These are phyloP conservation scores for Flaveria linearis DNA, from an alignment of 129 eudicot species.

Conservation along the genomic window DNA sequence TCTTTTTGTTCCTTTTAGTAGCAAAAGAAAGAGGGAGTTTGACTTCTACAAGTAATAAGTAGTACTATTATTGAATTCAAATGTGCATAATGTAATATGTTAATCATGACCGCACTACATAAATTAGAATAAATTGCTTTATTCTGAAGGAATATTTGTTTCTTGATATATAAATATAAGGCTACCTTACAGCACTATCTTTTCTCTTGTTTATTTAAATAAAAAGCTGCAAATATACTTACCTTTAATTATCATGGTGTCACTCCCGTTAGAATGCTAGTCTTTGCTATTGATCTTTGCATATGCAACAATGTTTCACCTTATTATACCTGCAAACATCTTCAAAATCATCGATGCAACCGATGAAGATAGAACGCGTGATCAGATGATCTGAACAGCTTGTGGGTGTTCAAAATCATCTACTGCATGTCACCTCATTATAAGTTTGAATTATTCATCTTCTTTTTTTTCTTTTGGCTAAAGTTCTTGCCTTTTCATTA, in stretches of 20 bases:
- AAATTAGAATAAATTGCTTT: constrained; percentile 35
- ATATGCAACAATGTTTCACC: constrained; percentile 41
- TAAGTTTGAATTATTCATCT: constrained; percentile 7
- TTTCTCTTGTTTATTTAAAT: constrained; percentile 31
- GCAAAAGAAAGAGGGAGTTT: constrained; percentile 36
- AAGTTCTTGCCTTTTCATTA: constrained; percentile 21
- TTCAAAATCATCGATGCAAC: constrained; percentile 9
- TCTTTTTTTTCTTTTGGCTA: not conserved
- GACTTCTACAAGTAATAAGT: constrained; percentile 45
- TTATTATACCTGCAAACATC: constrained; percentile 12
- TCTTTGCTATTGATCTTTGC: constrained; percentile 49
- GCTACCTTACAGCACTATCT: constrained; percentile 40
- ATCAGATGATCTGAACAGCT: constrained; percentile 8
- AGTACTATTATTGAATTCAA: constrained; percentile 40
- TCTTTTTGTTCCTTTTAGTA: constrained; percentile 37
- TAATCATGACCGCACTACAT: constrained; percentile 49
- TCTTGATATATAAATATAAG: constrained; percentile 28
- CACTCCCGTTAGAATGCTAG: constrained; percentile 14
- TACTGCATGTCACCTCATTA: not conserved
- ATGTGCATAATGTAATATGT: constrained; percentile 35
- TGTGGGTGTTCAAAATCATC: not conserved
- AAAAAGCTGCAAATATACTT: constrained; percentile 36
- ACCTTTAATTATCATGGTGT: constrained; percentile 21
- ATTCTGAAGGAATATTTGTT: constrained; percentile 31
- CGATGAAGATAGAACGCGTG: not conserved